Evolutionary conservation across 2,329 filamentous ascomycete species (phyloP), one percentile per base, ranked within the genome.

Genomic region (Paramyrothecium roridum): DNA sequence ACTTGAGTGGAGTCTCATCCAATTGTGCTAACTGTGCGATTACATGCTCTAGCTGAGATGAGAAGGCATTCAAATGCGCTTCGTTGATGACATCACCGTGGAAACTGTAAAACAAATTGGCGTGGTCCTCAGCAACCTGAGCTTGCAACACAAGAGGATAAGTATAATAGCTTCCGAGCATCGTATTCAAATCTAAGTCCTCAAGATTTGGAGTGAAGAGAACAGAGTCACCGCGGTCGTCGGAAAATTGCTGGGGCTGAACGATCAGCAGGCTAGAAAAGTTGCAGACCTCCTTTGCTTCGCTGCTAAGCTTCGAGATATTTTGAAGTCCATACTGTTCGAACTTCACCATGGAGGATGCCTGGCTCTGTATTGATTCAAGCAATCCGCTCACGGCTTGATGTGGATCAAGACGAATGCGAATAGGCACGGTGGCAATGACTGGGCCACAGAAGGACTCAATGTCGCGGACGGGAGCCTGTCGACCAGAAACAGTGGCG

Each of bases 391-490:
- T 19, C 10, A 51, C 49, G 8, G 26, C 4, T 7, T 20, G 16
- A 10, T 37, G 17, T 20, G 8, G 49, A 20, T 37, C 20, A 8
- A 51, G 19, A 2, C 33, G 16, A 17, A 51, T 13, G 8, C 49
- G 30, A 1, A 68, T 48, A 3, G 69, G 70, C 1, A 72, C 57
- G 3, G 67, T 69, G 16, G 66, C 62, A 22, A 73, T 66, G 1
- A 64, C 65, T 3, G 70, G 68, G 1, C 67, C 70, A 3, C 60
- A 52, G 4, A 71, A 63, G 1, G 57, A 53, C 6, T 65, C 62
- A 1, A 72, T 61, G 7, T 62, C 65, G 2, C 47, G 34, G 2
- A 73, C 52, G 1, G 62, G 56, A 3, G 65, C 62, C 8, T 66
- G 58, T 1, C 70, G 64, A 8, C 70, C 70, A 1, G 66, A 66